Evolutionary conservation across 2,329 filamentous ascomycete species (phyloP), one percentile per base, ranked within the genome.

Genomic region (Neofusicoccum laricinum): DNA sequence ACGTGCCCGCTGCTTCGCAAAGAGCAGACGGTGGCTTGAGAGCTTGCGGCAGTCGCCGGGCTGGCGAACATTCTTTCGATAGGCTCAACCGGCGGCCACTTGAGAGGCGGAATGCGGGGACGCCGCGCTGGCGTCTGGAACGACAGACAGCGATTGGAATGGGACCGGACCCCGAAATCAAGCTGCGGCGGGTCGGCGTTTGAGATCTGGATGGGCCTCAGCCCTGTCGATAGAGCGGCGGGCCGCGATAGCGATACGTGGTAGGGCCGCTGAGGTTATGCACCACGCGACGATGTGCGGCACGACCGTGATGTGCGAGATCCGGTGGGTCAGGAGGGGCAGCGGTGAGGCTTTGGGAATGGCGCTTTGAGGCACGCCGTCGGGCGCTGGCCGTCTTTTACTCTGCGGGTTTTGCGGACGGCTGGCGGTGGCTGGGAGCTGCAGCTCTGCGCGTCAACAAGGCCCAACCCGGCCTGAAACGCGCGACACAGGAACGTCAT

Each of bases 1-100:
- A 30, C 59, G 59, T 53, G 59, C 46, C n/a, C 36, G 41, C 15
- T 36, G 43, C 21, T 38, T 61, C 71, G 71, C 64, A 71, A 68
- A 49, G 74, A 72, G 64, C 68, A 68, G 63, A 72, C 70, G 49
- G 71, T 72, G 61, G 71, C 73, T 68, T 73, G 68, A 55, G 73
- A 73, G 25, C 15, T 45, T 14, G 61, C 61, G 61, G 61, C 49
- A 12, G 59, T 25, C 12, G 45, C 46, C 53, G 53, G 53, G 7
- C 21, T 32, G 40, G 21, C 38, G 21, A 58, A 21, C 53, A 58
- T 58, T 57, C 43, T 58, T 45, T 45, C 40, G 21, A 58, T 58
- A 45, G 40, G 19, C 38, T 43, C 21, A 19, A 45, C 53, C 40
- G 53, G 53, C 38, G 21, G 30, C 21, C 53, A 21, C 53, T 40